Percentiles rank a stretch among this genome's conserved stretches.
These are phyloP conservation scores for Firmiana major DNA, from an alignment of 345 rosid genomes.

Conservation along the genomic window DNA sequence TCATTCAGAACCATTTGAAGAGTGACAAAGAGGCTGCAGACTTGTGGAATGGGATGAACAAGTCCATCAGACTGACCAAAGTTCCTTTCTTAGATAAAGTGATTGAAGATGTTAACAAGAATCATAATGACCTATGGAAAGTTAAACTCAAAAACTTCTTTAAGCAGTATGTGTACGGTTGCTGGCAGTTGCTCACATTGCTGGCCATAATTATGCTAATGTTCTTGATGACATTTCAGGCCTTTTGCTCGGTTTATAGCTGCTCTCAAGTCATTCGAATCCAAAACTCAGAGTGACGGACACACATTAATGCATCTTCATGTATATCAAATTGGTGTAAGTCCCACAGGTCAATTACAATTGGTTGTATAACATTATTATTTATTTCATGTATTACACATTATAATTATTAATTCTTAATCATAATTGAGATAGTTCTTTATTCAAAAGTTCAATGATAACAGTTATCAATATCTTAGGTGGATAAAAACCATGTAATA, in stretches of 20 bases:
- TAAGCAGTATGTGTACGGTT: conserved; percentile 43
- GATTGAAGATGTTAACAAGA: conserved; percentile 68
- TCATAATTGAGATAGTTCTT: no score
- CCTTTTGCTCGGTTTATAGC: conserved; percentile 37
- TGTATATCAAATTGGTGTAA: no score
- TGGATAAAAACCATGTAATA: no score
- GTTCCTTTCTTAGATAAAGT: conserved; percentile 55
- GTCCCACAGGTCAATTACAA: no score
- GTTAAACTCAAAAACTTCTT: conserved; percentile 41
- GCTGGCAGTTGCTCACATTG: conserved; percentile 58
- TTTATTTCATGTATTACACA: no score
- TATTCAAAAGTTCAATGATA: no score
- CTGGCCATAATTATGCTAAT: conserved; percentile 42
- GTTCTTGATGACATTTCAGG: conserved; percentile 38
- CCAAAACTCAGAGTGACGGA: not conserved
- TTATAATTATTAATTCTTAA: no score
- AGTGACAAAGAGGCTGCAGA: conserved; percentile 67
- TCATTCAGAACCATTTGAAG: conserved; percentile 52
- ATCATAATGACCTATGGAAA: conserved; percentile 48
- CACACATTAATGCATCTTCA: no score
- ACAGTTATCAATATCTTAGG: no score
- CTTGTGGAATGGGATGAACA: conserved; percentile 84
- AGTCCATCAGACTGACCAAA: conserved; percentile 55
- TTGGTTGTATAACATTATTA: no score
- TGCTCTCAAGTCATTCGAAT: conserved; percentile 12